Percentiles rank a stretch among this genome's conserved stretches.
Evolutionary conservation across 176 grass and related monocot species (phyloP).

Genomic region (Bothriochloa decipiens): DNA sequence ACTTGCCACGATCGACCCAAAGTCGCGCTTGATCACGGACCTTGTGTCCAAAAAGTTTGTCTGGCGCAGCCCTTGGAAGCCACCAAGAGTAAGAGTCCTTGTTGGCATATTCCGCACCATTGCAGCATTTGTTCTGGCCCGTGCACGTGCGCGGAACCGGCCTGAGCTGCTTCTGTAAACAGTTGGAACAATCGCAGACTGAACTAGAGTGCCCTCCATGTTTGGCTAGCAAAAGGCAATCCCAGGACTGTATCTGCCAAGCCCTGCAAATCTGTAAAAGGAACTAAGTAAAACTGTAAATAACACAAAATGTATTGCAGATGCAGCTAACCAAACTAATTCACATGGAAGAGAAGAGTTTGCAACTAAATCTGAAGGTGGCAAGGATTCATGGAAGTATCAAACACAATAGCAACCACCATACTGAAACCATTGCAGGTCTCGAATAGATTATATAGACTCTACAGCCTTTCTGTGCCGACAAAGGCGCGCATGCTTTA

Average conservation of each 20-base stretch:
- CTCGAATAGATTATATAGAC: neutral
- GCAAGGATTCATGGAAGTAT: neutral
- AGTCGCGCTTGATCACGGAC: slow-evolving; percentile 50
- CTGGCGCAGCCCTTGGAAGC: slow-evolving; percentile 61
- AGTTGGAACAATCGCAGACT: slow-evolving; percentile 65
- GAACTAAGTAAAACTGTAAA: neutral
- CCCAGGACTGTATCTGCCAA: slow-evolving; percentile 12
- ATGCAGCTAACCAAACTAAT: neutral
- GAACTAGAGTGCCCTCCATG: slow-evolving; percentile 82
- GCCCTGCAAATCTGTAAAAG: slow-evolving; percentile 22
- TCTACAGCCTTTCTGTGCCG: neutral
- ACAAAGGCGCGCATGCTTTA: neutral
- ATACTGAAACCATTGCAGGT: neutral
- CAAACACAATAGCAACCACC: neutral
- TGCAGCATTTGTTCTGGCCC: slow-evolving; percentile 37
- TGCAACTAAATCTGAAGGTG: neutral
- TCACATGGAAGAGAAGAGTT: neutral
- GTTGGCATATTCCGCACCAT: slow-evolving; percentile 56
- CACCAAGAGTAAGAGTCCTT: slow-evolving; percentile 51
- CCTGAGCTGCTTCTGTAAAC: slow-evolving; percentile 45
- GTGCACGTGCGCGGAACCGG: slow-evolving; percentile 33
- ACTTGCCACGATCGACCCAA: slow-evolving; percentile 54
- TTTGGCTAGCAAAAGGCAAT: slow-evolving; percentile 16
- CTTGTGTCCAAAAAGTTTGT: slow-evolving; percentile 58
- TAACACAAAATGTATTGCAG: neutral